Evolutionary conservation across 768 basidiomycete species (phyloP).

Genomic region (Boletus tomentosulus): DNA sequence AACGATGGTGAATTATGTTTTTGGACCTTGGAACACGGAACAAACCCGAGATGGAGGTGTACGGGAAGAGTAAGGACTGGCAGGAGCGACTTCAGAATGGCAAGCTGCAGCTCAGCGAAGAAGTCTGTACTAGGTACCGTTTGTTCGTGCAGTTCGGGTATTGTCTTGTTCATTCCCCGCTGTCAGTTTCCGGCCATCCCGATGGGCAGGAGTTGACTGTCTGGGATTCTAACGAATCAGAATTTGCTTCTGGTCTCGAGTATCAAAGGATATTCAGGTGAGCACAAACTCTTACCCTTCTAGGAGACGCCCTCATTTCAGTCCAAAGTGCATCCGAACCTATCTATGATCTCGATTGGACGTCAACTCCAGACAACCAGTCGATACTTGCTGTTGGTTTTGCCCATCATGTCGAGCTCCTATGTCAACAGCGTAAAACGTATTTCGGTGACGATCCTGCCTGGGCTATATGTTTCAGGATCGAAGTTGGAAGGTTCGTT

Average conservation of each 20-base stretch:
- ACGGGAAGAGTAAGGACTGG: conserved; percentile 76
- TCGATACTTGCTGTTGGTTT: conserved; percentile 92
- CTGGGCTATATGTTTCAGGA: conserved; percentile 67
- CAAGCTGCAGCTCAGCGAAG: conserved; percentile 85
- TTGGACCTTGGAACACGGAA: conserved; percentile 63
- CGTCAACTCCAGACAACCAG: conserved; percentile 82
- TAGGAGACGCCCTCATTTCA: background rate
- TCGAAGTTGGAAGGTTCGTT: conserved; percentile 69
- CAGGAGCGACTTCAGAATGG: conserved; percentile 59
- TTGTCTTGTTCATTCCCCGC: conserved; percentile 3
- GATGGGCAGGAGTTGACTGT: conserved; percentile 83
- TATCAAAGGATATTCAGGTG: conserved; percentile 62
- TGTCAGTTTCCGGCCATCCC: conserved; percentile 52
- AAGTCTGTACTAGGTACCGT: conserved; percentile 82
- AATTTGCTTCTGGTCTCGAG: conserved; percentile 89
- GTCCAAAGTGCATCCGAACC: conserved; percentile 39
- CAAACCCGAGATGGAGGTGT: conserved; percentile 48
- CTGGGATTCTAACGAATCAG: conserved; percentile 94
- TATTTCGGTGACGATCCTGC: conserved; percentile 82
- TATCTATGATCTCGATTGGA: conserved; percentile 89
- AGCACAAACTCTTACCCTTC: conserved; percentile 9
- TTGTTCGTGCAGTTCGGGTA: background rate
- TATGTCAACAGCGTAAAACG: conserved; percentile 91
- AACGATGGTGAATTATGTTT: conserved; percentile 78
- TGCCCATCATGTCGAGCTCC: conserved; percentile 68